Base-by-base conservation (phyloP, 306 rosid species). In the Medicago lupulina region DNA sequence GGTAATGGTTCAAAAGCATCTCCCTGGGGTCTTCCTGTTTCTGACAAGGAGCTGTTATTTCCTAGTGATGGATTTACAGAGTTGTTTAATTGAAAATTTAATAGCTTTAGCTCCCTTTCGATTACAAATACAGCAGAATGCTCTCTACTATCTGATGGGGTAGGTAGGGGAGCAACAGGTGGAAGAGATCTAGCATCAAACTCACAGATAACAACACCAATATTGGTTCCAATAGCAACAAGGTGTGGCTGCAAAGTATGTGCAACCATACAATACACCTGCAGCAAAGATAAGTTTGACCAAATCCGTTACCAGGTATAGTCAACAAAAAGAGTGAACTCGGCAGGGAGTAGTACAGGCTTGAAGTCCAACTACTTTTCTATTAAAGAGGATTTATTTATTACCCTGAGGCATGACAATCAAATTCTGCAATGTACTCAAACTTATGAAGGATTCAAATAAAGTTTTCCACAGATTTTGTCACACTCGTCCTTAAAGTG, bases 151-250 rank as follows among this genome's bases (percentile, higher is more conserved):
- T 88, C 99, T 79, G 96, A 70, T 69, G 92, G 97, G 76, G 99
- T 88, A 55, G 86, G 98, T 50, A 96, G 85, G 51, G 98, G 88
- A 80, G 98, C 97, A 17, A 90, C 92, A 69, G 99, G 90, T 65
- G 99, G 99, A 80, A 96, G 98, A 77, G 99, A 96, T 87, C 90
- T 90, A 55, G 99, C 57, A 81, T 96, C 99, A 89, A 96, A 91
- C 85, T 96, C 99, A 19, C 98, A 85, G 82, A 96, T 84, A 39
- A 96, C 88, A 80, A 96, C 92, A 82, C 99, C 99, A 70, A 90
- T 85, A 81, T 92, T 96, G 90, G 98, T 90, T 82, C 99, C 99
- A 82, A 89, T 87, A 82, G 99, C 99, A 82, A 96, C 99, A 79
- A 96, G 90, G 84, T 96, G 99, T 54, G 99, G 97, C 79, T 92